Base-by-base conservation (phyloP, 2,329 filamentous ascomycete species). In the Bipolaris gigantea region DNA sequence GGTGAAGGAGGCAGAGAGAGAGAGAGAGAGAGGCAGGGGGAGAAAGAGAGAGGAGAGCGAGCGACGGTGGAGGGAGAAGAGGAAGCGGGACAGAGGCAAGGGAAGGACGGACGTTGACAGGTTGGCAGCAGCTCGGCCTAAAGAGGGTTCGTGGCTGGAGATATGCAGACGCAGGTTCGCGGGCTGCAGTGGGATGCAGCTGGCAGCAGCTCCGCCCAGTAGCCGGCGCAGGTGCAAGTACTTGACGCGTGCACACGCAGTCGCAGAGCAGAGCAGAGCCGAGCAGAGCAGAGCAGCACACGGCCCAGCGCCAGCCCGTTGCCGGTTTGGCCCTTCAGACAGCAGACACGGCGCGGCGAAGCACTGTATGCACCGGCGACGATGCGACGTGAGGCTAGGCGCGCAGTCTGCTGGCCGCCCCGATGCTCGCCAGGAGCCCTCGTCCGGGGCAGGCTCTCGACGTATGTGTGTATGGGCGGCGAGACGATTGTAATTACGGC, bases 181-280 rank as follows among this genome's bases (percentile, higher is more conserved):
- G 53, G 27, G 27, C 53, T 68, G 69, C 70, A 72, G 64, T 67
- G 63, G 61, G 59, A 56, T 68, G 65, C 66, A 67, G 70, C 68
- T 63, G 67, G 59, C 64, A 68, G 62, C 63, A 51, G 56, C 61
- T 55, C 39, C 55, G 27, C 27, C 57, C 59, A 49, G 57, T 38
- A 54, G 55, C 63, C 64, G 55, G 56, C 57, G 5, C n/a, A 11
- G 30, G 25, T 58, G 5, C n/a, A 65, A 67, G 62, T 68, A 60
- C 60, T 55, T 53, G 43, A 41, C 44, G 27, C 27, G 27, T 30
- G 27, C 27, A 30, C 27, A 30, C 11, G 10, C 27, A 30, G 10
- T 10, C n/a, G n/a, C n/a, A n/a, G 13, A 27, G 25, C 25, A 27
- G 8, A 30, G 27, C 27, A 30, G 4, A n/a, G n/a, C n/a, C n/a